These are phyloP conservation scores for Metschnikowia cubensis DNA, from an alignment of 805 yeast genomes.

Conservation along the genomic window DNA sequence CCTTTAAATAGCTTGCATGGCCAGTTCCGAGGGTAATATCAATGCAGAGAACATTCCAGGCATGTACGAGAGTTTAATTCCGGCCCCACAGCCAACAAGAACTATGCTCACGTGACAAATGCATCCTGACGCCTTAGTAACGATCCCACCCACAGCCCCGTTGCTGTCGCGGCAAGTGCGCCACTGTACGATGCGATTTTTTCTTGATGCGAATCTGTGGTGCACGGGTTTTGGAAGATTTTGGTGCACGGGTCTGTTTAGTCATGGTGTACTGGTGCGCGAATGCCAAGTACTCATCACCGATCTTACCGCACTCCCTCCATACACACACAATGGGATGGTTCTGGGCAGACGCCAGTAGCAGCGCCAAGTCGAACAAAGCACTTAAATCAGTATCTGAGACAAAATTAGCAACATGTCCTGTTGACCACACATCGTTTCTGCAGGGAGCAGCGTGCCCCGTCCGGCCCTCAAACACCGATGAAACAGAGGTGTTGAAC, in stretches of 20 bases:
- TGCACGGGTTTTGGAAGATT: background rate
- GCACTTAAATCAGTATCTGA: no score
- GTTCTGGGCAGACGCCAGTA: slow-evolving; percentile 67
- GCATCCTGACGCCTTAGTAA: background rate
- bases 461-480: background rate
- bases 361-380: background rate
- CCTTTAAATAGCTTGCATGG: no score
- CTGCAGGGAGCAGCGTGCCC: slow-evolving; percentile 16
- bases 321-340: slow-evolving; percentile 65
- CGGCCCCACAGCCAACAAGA: background rate
- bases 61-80: background rate
- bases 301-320: background rate
- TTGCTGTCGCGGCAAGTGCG: background rate
- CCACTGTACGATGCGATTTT: no score
- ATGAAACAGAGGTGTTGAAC: slow-evolving; percentile 23
- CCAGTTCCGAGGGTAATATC: background rate
- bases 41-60: background rate
- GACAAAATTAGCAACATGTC: slow-evolving; percentile 12
- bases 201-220: background rate
- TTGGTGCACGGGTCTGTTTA: background rate
- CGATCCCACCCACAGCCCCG: background rate
- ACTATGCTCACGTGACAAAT: background rate
- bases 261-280: background rate
- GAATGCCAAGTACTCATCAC: background rate
- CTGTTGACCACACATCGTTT: slow-evolving; percentile 12